Evolutionary conservation across 331 rosid genomes (phyloP).

Genomic region (Quercus tomentella): DNA sequence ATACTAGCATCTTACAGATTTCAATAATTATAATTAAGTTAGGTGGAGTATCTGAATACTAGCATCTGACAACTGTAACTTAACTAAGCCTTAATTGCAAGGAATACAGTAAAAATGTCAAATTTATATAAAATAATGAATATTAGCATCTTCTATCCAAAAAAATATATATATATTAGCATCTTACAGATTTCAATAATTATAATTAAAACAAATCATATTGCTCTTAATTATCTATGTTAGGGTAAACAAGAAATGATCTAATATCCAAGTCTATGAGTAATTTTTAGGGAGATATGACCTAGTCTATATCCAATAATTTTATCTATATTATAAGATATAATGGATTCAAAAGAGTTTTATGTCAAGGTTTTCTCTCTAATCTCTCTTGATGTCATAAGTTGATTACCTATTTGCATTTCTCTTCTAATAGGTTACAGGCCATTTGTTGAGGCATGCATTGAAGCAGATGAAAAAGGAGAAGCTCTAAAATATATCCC

Average conservation of each 20-base stretch:
- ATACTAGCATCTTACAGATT: neutral
- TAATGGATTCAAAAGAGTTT: neutral
- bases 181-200: neutral
- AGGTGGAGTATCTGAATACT: neutral
- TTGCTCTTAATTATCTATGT: neutral
- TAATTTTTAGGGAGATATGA: neutral
- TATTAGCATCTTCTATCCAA: neutral
- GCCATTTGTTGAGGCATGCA: constrained; percentile 97
- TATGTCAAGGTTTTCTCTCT: too few species aligned
- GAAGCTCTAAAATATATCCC: constrained; percentile 96
- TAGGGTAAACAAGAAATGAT: neutral
- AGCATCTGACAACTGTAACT: neutral
- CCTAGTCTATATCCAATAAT: neutral
- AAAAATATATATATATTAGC: neutral
- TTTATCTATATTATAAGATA: neutral
- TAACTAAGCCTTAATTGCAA: neutral
- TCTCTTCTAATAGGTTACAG: constrained; percentile 56
- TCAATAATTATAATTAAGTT: neutral
- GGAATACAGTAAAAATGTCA: too few species aligned
- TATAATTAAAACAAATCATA: neutral
- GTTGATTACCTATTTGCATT: constrained; percentile 1
- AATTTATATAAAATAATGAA: neutral
- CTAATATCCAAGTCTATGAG: neutral
- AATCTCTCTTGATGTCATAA: neutral
- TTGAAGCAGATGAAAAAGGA: constrained; percentile 90